Base-by-base conservation (phyloP, 179 eudicot genomes). In the Heliamphora pulchella region DNA sequence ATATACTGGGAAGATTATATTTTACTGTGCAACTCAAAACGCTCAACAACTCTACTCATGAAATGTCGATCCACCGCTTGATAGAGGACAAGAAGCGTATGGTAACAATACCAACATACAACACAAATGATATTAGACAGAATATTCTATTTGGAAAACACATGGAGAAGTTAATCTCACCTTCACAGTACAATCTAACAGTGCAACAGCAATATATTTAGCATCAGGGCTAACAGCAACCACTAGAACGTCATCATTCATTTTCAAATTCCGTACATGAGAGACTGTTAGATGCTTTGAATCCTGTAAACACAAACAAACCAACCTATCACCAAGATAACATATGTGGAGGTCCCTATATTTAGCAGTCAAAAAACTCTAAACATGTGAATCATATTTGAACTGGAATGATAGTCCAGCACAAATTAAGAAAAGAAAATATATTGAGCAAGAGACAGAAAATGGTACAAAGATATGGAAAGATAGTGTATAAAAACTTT, bases 101-200 rank as follows among this genome's bases (percentile, higher is more conserved):
- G 68, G 44, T 50, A 53, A 51, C 51, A 67, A 2, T 66, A 31
- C 63, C 8, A 41, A 48, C 41, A 7, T n/a, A 11, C 53, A 11
- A 66, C 46, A 66, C 80, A 78, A 7, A 51, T 78, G 51, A 66
- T 39, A 13, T 66, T 15, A 54, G 51, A 78, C 17, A 2, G 14
- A 76, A 39, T 61, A 69, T 11, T 43, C 3, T 44, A 73, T 55
- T 14, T 22, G 72, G 47, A 83, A 31, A 72, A 73, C 69, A 80
- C 2, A 54, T 31, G 18, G 81, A 75, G 69, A 86, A 59, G 44
- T 18, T 48, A 44, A 71, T 80, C 84, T 85, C 7, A 96, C 99
- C 98, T 92, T 90, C 76, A 96, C 93, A 48, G 94, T 96, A 87
- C 89, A 89, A 87, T 96, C 98, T 84, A 92, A 83, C 81, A 94